Evolutionary conservation across 805 yeast genomes (phyloP), one percentile per base, ranked within the genome.

Genomic region (Isabelozyma rhagii): DNA sequence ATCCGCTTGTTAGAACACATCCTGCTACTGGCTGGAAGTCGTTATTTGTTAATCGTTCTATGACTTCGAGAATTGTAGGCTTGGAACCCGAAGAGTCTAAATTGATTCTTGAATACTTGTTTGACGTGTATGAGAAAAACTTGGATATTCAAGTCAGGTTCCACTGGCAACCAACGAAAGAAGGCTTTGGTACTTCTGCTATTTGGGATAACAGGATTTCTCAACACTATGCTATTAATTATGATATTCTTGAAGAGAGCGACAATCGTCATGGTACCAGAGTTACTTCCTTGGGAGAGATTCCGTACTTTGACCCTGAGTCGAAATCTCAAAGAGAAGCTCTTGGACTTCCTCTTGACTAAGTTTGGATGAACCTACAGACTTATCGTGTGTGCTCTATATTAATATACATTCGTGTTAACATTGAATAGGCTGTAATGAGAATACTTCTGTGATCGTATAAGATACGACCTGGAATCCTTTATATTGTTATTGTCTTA

Each of bases 21-120:
- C 87, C 88, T 8, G 83, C 77, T 11, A 82, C 87, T 27, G 85
- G 85, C 41, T 74, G 82, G 80, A 83, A 83, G 63, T 68, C 83
- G 1, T 66, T 83, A 54, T 82, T 69, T 52, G 80, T 81, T 41
- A 81, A 81, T 64, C 72, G 82, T 45, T 66, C 71, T 17, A 72
- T 74, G 74, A 81, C 84, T 11, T 68, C 60, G 43, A 69, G 80
- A 51, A 81, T 82, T 49, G 74, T 75, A 8, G 86, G 84, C 0
- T 68, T 82, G 47, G 74, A 77, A 48, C 74, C 76, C 18, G 78
- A 67, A 46, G 86, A 82, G 63, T 71, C 79, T 7, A 75, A 74
- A 40, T 60, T 76, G 8, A 72, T 82, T 49, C 68, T 81, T 56
- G 67, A 73, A 41, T 72, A 78, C 55, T 66, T 82, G 45, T 78